Evolutionary conservation across 345 rosid genomes (phyloP), one percentile per base, ranked within the genome.

Genomic region (Eucalyptus pauciflora): DNA sequence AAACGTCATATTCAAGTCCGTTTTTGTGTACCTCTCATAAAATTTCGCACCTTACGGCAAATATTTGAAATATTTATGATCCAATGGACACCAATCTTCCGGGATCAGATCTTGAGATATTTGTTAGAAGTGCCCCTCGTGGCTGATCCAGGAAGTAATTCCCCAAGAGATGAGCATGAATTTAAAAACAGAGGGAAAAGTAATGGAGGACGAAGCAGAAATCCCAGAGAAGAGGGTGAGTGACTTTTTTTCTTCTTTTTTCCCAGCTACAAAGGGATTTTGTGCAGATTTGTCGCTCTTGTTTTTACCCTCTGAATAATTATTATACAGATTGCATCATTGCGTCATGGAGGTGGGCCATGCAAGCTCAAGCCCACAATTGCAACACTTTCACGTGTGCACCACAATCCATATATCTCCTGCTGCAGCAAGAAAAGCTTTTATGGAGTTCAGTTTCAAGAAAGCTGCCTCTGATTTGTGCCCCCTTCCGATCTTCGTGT

Each of bases 361-460:
- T 86, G 56, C 43, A 17, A 48, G 58, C 29, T 50, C 41, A 86
- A 76, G 43, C 46, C 83, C 46, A 31, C 12, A n/a, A 48, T 37
- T 81, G 33, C 41, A 88, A 33, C 81, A 58, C 86, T 37, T 91
- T 90, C 92, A 86, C 89, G 87, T 89, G 91, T 91, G 88, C 91
- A 88, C 89, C 91, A 89, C 67, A 87, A 79, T 89, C 58, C 80
- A 81, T 87, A 79, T 89, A 79, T 89, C 79, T 33, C 62, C 22
- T 14, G 54, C 80, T 29, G 52, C 56, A 14, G 45, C 69, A 37
- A 87, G 29, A 67, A 50, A 6, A 56, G 29, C 62, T 10, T 76
- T 76, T 41, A 10, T 37, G 83, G 48, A 76, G 46, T 86, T 86
- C 87, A 13, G 88, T 29, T 69, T 60, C 88, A 69, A 64, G 43